Evolutionary conservation across 352 stramenopile species (phyloP).

Genomic region (Phytophthora uliginosa): DNA sequence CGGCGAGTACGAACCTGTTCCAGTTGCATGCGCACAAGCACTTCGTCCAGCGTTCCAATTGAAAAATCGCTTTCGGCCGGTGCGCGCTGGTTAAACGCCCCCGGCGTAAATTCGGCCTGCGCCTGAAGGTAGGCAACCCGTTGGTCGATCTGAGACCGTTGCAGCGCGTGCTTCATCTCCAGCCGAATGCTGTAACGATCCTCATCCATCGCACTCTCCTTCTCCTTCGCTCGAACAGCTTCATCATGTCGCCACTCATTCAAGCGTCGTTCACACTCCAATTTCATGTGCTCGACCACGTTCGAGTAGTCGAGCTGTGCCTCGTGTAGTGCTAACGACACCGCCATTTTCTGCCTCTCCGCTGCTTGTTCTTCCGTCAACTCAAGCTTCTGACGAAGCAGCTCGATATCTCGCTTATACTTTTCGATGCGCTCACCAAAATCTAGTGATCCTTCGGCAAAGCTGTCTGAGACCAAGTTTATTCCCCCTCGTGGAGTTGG

Average conservation of each 20-base stretch:
- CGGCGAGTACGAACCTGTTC: constrained; percentile 70
- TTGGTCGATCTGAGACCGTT: constrained; percentile 74
- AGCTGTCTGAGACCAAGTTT: background rate
- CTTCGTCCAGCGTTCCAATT: constrained; percentile 65
- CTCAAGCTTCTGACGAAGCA: constrained; percentile 65
- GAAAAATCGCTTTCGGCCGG: constrained; percentile 47
- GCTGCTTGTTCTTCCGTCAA: constrained; percentile 59
- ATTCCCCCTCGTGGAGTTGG: constrained; percentile 1
- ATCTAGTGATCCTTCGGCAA: constrained; percentile 12
- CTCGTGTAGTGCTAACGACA: constrained; percentile 59
- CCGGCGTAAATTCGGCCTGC: constrained; percentile 30
- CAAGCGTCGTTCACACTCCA: constrained; percentile 60
- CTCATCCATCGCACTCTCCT: constrained; percentile 62
- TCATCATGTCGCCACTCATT: constrained; percentile 68
- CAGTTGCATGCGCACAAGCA: constrained; percentile 72
- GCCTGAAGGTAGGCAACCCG: constrained; percentile 59
- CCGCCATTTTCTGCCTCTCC: constrained; percentile 63
- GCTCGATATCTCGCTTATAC: constrained; percentile 75
- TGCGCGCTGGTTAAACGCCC: background rate
- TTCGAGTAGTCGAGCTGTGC: constrained; percentile 57
- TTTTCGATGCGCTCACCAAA: constrained; percentile 61
- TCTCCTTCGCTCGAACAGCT: constrained; percentile 63
- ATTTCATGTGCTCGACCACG: constrained; percentile 54
- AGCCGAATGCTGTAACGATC: constrained; percentile 75
- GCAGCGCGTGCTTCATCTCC: constrained; percentile 69